Evolutionary conservation across 441 rosid genomes (phyloP).

Genomic region (Dalechampia spathulata): DNA sequence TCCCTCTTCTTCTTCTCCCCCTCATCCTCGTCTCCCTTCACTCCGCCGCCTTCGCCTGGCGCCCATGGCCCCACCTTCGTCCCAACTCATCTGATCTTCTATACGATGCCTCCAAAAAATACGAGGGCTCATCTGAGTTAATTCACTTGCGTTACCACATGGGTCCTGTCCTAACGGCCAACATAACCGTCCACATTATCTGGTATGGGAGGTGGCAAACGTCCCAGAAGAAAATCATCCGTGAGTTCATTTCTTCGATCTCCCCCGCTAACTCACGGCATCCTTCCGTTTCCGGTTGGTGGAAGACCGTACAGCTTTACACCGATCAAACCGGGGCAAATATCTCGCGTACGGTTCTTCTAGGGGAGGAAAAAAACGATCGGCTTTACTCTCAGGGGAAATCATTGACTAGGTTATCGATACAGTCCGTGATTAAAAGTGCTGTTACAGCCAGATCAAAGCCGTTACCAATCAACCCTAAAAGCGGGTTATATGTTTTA

Average conservation of each 20-base stretch:
- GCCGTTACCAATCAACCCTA: constrained; percentile 70
- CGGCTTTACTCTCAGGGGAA: constrained; percentile 88
- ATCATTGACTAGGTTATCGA: constrained; percentile 62
- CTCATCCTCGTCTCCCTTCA: constrained; percentile 27
- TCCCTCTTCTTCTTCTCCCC: constrained; percentile 22
- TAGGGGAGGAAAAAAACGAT: constrained; percentile 79
- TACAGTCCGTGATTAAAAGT: constrained; percentile 79
- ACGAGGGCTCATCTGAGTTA: constrained; percentile 96
- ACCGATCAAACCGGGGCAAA: constrained; percentile 87
- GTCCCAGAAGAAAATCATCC: constrained; percentile 73
- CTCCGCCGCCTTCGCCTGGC: constrained; percentile 39
- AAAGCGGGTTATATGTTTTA: constrained; percentile 67
- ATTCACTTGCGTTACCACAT: constrained; percentile 83
- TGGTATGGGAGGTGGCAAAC: constrained; percentile 91
- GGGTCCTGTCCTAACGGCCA: constrained; percentile 88
- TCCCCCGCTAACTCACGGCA: constrained; percentile 44
- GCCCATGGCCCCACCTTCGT: constrained; percentile 60
- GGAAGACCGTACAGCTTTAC: constrained; percentile 83
- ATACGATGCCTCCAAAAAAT: constrained; percentile 59
- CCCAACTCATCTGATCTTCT: constrained; percentile 48
- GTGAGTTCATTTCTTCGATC: constrained; percentile 79
- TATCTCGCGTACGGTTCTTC: constrained; percentile 50
- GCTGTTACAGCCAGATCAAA: constrained; percentile 54
- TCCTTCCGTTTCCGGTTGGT: constrained; percentile 90
- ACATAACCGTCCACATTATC: constrained; percentile 78